phyloP scores from a whole-genome alignment of 2,329 filamentous ascomycete genomes.

The Chalara sp. region DNA sequence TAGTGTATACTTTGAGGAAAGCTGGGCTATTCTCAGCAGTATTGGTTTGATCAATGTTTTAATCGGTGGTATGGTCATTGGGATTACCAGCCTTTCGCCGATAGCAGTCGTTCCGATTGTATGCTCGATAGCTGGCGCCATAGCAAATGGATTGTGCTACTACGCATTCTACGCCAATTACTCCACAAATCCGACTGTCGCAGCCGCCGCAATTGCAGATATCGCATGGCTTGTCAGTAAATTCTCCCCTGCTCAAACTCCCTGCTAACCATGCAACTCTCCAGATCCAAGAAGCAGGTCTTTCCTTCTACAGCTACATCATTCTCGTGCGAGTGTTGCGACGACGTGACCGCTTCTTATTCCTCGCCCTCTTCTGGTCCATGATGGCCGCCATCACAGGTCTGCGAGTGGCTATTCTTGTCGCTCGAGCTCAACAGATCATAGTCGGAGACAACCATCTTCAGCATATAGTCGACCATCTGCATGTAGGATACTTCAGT shows the following conservation, averaged over 20 bases:
- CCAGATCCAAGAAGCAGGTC: conserved; percentile 37
- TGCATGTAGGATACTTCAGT: too few species aligned
- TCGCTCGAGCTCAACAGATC: too few species aligned
- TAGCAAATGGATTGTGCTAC: conserved; percentile 38
- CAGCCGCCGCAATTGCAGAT: conserved; percentile 34
- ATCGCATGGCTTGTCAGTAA: conserved; percentile 33
- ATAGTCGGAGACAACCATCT: too few species aligned
- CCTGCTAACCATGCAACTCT: background rate
- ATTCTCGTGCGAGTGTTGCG: conserved; percentile 29
- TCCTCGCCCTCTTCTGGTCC: too few species aligned
- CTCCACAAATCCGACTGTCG: conserved; percentile 19
- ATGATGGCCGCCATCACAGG: too few species aligned
- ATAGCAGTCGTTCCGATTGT: conserved; percentile 35
- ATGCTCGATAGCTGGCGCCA: conserved; percentile 30
- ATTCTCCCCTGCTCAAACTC: background rate
- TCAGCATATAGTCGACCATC: too few species aligned
- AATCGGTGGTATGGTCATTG: conserved; percentile 25
- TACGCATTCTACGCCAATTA: conserved; percentile 34
- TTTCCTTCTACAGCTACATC: conserved; percentile 44
- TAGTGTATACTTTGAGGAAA: too few species aligned
- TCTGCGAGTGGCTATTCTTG: too few species aligned
- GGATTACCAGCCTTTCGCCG: conserved; percentile 33
- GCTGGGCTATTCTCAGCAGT: too few species aligned
- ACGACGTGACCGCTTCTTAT: too few species aligned
- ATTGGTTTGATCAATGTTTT: too few species aligned